phyloP scores from a whole-genome alignment of 2,329 filamentous ascomycete genomes.

The Berkeleyomyces basicola region DNA sequence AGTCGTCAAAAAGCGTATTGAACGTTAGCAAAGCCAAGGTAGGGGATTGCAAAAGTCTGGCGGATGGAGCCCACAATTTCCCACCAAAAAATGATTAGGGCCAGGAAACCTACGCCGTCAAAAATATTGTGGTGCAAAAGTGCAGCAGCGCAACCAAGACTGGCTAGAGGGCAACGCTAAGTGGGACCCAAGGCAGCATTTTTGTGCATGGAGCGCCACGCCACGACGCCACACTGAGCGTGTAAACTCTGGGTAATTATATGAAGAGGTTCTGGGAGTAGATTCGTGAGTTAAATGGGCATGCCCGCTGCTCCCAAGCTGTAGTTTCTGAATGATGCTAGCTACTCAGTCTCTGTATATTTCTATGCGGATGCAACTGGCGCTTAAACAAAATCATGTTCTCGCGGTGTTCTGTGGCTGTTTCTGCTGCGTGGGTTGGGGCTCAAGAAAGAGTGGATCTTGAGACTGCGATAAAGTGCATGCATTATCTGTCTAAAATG shows the following conservation, averaged over 20 bases:
- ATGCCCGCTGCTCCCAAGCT: too few relatives aligned
- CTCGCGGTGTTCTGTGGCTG: too few relatives aligned
- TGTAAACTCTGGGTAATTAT: background rate
- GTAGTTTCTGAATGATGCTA: too few relatives aligned
- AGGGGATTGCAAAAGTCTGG: slow-evolving; percentile 13
- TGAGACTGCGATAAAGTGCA: background rate
- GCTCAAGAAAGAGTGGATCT: too few relatives aligned
- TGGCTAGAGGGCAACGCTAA: background rate
- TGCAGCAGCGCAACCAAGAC: background rate
- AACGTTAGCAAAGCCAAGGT: slow-evolving; percentile 6
- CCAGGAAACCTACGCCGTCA: slow-evolving; percentile 10
- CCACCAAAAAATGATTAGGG: slow-evolving; percentile 13
- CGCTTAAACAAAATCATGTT: too few relatives aligned
- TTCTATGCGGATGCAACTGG: background rate
- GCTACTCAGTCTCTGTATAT: background rate
- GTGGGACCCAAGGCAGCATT: background rate
- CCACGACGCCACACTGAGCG: background rate
- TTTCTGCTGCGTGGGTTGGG: too few relatives aligned
- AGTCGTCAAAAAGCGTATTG: slow-evolving; percentile 13
- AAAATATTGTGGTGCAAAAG: slow-evolving; percentile 10
- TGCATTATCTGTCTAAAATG: background rate
- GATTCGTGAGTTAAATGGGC: too few relatives aligned
- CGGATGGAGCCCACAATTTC: slow-evolving; percentile 13
- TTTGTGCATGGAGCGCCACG: background rate
- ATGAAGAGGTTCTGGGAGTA: too few relatives aligned